Base-by-base conservation (phyloP, 495 filamentous ascomycete genomes). In the Trypethelium eluteriae region DNA sequence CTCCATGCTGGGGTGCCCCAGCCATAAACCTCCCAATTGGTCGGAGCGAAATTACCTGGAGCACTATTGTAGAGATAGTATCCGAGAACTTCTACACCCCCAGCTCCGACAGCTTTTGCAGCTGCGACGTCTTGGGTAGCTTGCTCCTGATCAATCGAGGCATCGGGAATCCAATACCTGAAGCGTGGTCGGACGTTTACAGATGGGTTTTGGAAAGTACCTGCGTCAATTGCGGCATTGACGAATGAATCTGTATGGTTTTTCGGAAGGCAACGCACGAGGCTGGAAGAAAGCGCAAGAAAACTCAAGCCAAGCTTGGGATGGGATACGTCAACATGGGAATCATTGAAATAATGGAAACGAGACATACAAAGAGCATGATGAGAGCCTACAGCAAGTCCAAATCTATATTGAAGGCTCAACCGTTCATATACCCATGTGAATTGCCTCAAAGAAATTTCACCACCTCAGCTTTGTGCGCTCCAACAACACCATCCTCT, bases 11-110 rank as follows among this genome's bases (percentile, higher is more conserved):
- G 68, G 0, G 79, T 80, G 0, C 81, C 82, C 70, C 81, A 83
- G 2, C 78, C 80, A 75, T 82, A 79, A 10, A 64, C 75, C 25
- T 71, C 69, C 82, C 82, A 85, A 67, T 83, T 73, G 62, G 64
- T 34, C 14, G 66, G 62, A 4, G 38, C 64, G 25, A 64, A 46
- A 18, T 53, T 11, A 12, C 57, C 57, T 35, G 57, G 64, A 2
- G 16, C 49, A 39, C 56, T 66, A 7, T 77, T 78, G 70, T 81
- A 80, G 3, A 79, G 72, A 63, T 80, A 82, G 61, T 74, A 80
- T 0, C 73, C 72, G 2, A 82, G 66, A 3, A 81, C 73, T 61
- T 83, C 79, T 1, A 82, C 70, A 7, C 77, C 80, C 2, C 79
- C 81, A 0, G 74, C 75, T 1, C 80, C 81, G 32, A 74, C 65